Evolutionary conservation across 2,329 filamentous ascomycete species (phyloP), one percentile per base, ranked within the genome.

Genomic region (Exserohilum turcica): DNA sequence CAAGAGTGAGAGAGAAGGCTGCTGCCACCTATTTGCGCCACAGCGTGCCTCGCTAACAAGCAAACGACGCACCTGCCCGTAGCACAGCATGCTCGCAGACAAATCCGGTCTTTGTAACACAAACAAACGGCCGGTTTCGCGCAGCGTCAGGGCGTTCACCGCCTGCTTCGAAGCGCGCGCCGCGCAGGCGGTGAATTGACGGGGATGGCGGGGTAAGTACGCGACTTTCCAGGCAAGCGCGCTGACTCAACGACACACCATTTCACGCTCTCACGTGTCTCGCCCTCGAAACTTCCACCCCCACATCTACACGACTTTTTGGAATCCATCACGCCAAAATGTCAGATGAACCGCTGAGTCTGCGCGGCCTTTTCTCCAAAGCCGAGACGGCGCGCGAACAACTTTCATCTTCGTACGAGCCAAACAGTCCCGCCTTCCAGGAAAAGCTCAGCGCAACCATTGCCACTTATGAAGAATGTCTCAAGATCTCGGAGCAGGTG

Each of bases 391-490:
- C 81, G 49, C 82, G 84, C 43, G 71, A 77, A 53, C 74, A 74
- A 35, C 73, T 96, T 45, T 87, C 91, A 61, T 78, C 78, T 49
- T 79, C 83, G n/a, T 82, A 81, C 63, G 84, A 89, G 68, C 83
- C 84, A 52, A 89, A 84, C 61, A 86, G 84, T 19, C 78, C 85
- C 29, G 74, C 79, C 49, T 93, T 88, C 76, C 85, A 85, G 69
- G 82, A 87, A 61, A 85, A 86, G 65, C 82, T 96, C 62, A 79
- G 80, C 54, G 76, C 80, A 33, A 84, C 90, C 35, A 85, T 96
- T 63, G 76, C 83, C 59, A 83, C 86, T 47, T 93, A 96, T 76
- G 81, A 89, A 66, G 81, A 89, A 72, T 92, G 90, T 73, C 80
- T 88, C 53, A 79, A 84, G 54, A 84, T 90, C 50, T 85, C 90